Conservation (phyloP, 225 moss, liverwort and hornwort species). For the Sphagnum tenellum region DNA sequence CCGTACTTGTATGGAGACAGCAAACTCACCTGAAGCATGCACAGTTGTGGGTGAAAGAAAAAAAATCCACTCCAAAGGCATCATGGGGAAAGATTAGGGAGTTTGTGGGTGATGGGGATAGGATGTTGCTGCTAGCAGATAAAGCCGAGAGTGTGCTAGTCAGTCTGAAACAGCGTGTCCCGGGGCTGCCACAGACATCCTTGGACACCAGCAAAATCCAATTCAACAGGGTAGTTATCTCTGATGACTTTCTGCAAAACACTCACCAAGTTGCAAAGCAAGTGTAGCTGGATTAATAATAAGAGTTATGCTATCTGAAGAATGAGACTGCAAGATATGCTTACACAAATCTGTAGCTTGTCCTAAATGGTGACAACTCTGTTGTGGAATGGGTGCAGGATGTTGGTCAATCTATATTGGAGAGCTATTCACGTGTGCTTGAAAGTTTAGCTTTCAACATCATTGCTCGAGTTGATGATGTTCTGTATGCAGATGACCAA, state of each 20-base stretch:
- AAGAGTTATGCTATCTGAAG: too few relatives aligned
- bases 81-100: constrained; percentile 87
- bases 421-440: constrained; percentile 94
- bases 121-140: constrained; percentile 57
- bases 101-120: constrained; percentile 62
- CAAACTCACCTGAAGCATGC: constrained; percentile 48
- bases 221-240: constrained; percentile 61
- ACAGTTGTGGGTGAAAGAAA: constrained; percentile 25
- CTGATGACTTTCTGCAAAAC: too few relatives aligned
- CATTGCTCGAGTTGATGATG: constrained; percentile 87
- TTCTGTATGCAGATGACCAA: constrained; percentile 68
- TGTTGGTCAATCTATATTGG: constrained; percentile 98
- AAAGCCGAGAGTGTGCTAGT: constrained; percentile 76
- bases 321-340: too few relatives aligned
- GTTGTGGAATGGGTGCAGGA: constrained; percentile 36
- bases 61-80: constrained; percentile 1
- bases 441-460: constrained; percentile 95
- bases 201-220: constrained; percentile 91
- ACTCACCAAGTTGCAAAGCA: too few relatives aligned
- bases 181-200: constrained; percentile 83
- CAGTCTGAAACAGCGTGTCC: constrained; percentile 66
- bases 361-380: too few relatives aligned
- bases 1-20: constrained; percentile 74
- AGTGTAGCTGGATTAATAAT: too few relatives aligned
- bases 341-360: too few relatives aligned